These are phyloP conservation scores for Hypholoma sublateritium DNA, from an alignment of 768 basidiomycete genomes.

Conservation along the genomic window DNA sequence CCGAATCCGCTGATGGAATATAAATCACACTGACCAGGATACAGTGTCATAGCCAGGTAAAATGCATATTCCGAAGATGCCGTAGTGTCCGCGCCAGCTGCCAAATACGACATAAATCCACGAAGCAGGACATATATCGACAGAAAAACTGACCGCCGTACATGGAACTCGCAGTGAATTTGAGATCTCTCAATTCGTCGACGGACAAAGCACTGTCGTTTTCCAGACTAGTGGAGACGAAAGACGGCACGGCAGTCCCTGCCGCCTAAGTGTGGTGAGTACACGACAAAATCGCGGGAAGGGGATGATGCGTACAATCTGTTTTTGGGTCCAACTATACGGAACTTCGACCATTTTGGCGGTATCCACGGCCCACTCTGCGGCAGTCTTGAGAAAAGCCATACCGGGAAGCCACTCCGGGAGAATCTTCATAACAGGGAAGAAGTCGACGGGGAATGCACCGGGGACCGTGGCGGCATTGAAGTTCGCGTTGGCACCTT, in stretches of 20 bases:
- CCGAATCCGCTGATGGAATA: background rate
- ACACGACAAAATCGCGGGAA: background rate
- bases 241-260: slow-evolving; percentile 42
- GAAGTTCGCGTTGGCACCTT: slow-evolving; percentile 52
- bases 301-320: slow-evolving; percentile 38
- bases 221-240: slow-evolving; percentile 41
- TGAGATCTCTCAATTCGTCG: slow-evolving; percentile 38
- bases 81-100: slow-evolving; percentile 54
- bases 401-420: slow-evolving; percentile 62
- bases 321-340: slow-evolving; percentile 40
- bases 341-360: slow-evolving; percentile 42
- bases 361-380: slow-evolving; percentile 37
- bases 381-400: slow-evolving; percentile 48
- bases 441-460: slow-evolving; percentile 42
- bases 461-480: slow-evolving; percentile 49
- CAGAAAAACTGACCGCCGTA: slow-evolving; percentile 36
- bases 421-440: slow-evolving; percentile 42
- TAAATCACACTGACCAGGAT: slow-evolving; percentile 25
- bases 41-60: slow-evolving; percentile 47
- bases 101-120: background rate
- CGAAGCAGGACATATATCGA: background rate
- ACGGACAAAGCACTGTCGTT: slow-evolving; percentile 29
- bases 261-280: slow-evolving; percentile 27
- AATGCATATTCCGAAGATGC: slow-evolving; percentile 46
- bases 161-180: slow-evolving; percentile 43